Evolutionary conservation across 2,329 filamentous ascomycete species (phyloP).

Genomic region (Colletotrichum phormii): DNA sequence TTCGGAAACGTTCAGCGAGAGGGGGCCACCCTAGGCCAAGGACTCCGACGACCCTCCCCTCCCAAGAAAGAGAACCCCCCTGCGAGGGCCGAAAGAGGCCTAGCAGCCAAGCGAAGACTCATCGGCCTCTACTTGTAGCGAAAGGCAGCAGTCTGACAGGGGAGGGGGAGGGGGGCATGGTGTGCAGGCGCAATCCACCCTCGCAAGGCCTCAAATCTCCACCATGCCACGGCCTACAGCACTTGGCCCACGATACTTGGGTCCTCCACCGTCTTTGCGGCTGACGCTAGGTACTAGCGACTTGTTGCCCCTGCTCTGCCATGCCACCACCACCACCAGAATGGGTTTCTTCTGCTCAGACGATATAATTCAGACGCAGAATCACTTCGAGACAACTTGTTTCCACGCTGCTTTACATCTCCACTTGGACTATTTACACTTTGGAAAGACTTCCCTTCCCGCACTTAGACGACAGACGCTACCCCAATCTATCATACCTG

Average conservation of each 20-base stretch:
- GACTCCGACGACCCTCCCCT: not conserved
- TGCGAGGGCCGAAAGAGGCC: constrained; percentile 5
- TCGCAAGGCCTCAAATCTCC: constrained; percentile 30
- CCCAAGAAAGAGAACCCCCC: not conserved
- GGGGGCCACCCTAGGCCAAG: not conserved
- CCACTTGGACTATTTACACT: constrained; percentile 34
- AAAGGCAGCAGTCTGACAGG: constrained; percentile 33
- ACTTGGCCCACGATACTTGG: not conserved
- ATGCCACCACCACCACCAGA: not conserved
- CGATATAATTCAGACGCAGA: constrained; percentile 32
- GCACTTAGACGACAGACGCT: constrained; percentile 5
- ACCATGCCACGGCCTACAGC: constrained; percentile 10
- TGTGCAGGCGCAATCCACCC: constrained; percentile 9
- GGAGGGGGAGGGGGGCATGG: constrained; percentile 4
- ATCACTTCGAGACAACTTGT: constrained; percentile 3
- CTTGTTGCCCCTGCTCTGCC: not conserved
- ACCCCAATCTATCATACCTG: constrained; percentile 5
- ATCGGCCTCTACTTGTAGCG: constrained; percentile 16
- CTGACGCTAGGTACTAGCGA: constrained; percentile 4
- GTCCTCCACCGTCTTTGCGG: constrained; percentile 19
- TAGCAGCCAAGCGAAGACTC: constrained; percentile 27
- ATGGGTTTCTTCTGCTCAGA: constrained; percentile 10
- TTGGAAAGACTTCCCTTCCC: not conserved
- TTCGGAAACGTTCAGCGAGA: not conserved
- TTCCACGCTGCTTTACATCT: constrained; percentile 13